Conservation (phyloP, 805 yeast genomes). For the Yarrowia sp. region DNA sequence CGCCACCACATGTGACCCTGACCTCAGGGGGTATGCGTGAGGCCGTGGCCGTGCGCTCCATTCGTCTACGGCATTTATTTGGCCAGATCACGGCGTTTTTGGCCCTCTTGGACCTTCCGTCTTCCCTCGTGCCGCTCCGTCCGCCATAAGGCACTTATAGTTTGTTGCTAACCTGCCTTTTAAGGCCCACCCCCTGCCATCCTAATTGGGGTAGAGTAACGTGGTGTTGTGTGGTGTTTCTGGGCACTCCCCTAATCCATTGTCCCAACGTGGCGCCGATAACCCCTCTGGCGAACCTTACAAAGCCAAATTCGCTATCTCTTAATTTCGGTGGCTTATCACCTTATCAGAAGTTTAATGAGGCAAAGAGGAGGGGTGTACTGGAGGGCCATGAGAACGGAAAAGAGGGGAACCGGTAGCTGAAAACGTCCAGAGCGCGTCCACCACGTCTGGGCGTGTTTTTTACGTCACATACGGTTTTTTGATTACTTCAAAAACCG, state of each 20-base stretch:
- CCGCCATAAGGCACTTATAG: conserved; percentile 21
- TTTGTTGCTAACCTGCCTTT: conserved; percentile 34
- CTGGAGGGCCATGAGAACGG: background rate
- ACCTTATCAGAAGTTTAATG: conserved; percentile 37
- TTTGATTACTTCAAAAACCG: no score
- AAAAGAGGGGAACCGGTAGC: background rate
- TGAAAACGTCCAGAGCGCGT: background rate
- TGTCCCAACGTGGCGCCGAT: conserved; percentile 36
- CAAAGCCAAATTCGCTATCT: conserved; percentile 20
- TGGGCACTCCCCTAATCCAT: conserved; percentile 4
- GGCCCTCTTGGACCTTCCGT: background rate
- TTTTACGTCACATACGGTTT: background rate
- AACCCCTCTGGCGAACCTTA: conserved; percentile 24
- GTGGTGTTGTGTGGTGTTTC: conserved; percentile 23
- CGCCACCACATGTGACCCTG: background rate
- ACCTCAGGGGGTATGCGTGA: background rate
- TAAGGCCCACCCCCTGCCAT: conserved; percentile 34
- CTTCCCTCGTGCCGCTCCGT: background rate
- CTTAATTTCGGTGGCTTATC: conserved; percentile 37
- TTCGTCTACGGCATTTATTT: background rate
- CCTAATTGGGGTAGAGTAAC: conserved; percentile 31
- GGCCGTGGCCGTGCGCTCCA: background rate
- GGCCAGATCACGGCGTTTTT: background rate
- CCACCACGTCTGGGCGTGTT: background rate
- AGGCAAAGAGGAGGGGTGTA: background rate